Base-by-base conservation (phyloP, 495 filamentous ascomycete species). In the Aspergillus wentii region DNA sequence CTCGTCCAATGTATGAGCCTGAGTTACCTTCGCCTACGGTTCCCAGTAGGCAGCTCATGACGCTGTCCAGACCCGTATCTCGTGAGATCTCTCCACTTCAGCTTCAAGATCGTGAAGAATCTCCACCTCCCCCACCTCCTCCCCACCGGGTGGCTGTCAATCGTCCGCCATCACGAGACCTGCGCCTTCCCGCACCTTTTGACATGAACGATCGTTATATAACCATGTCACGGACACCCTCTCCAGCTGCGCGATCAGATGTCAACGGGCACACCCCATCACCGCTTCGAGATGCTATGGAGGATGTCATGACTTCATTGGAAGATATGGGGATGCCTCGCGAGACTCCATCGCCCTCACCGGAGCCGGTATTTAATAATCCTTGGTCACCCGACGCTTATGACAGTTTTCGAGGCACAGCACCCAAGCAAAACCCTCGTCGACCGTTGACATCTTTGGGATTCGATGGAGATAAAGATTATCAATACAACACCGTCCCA, bases 301-400 rank as follows among this genome's bases (percentile, higher is more conserved):
- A 96, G 53, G 92, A 94, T 66, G 89, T 99, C 9, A 97, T 97
- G 80, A 88, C 89, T 41, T 95, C 92, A 21, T 64, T 99, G 35
- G 78, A 97, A 56, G 88, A 88, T 46, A 88, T 99, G 80, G 83
- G 80, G 13, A 70, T 84, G 47, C 66, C 76, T 19, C 66, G 68
- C 44, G 68, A 73, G 26, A 61, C 58, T 17, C 62, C 68, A 28
- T 67, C 67, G 8, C 59, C 64, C n/a, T 64, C 64, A 29, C 69
- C 54, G n/a, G 49, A 77, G 11, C 74, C 80, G 41, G 56, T 58
- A 19, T 72, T 75, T 19, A 66, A 80, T 15, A 82, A 88, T 57
- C 85, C 89, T 9, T 98, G 92, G 92, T 92, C 89, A 2, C 89
- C 86, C 1, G 88, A 95, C 51, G 84, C 82, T 5, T 96, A 91